Evolutionary conservation across 2,329 filamentous ascomycete genomes (phyloP).

Genomic region (Paramyrothecium roridum): DNA sequence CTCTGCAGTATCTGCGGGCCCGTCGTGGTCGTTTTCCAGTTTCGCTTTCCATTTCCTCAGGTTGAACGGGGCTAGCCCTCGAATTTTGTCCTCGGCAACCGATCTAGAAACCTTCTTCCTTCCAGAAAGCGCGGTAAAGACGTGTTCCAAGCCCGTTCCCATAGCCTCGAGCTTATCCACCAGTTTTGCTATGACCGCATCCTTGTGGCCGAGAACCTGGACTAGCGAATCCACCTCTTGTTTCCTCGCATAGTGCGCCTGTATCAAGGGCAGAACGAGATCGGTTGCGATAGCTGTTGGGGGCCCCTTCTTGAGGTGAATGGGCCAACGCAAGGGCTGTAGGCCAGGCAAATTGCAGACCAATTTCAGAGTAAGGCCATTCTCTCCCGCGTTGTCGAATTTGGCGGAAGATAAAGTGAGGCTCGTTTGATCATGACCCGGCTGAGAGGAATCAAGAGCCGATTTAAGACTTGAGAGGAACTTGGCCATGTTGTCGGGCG

Average conservation of each 20-base stretch:
- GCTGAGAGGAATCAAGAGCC: slow-evolving; percentile 45
- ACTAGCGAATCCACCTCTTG: slow-evolving; percentile 41
- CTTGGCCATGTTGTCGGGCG: slow-evolving; percentile 62
- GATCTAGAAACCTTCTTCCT: slow-evolving; percentile 43
- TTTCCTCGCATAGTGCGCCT: slow-evolving; percentile 37
- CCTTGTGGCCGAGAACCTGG: slow-evolving; percentile 44
- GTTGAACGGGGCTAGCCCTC: slow-evolving; percentile 48
- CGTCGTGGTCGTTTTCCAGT: slow-evolving; percentile 16
- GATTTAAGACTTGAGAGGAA: slow-evolving; percentile 62
- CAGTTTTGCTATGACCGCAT: slow-evolving; percentile 46
- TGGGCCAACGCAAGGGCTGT: slow-evolving; percentile 61
- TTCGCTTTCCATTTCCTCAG: slow-evolving; percentile 33
- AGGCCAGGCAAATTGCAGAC: slow-evolving; percentile 64
- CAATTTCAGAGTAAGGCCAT: slow-evolving; percentile 49
- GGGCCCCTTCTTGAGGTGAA: slow-evolving; percentile 49
- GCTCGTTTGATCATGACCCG: slow-evolving; percentile 39
- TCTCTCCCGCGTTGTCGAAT: slow-evolving; percentile 32
- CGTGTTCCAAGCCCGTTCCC: slow-evolving; percentile 48
- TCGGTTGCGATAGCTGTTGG: slow-evolving; percentile 40
- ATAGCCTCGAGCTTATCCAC: slow-evolving; percentile 52
- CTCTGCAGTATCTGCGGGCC: slow-evolving; percentile 25
- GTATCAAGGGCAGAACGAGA: slow-evolving; percentile 50
- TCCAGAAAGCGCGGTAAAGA: slow-evolving; percentile 48
- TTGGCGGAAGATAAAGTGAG: slow-evolving; percentile 37
- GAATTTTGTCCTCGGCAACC: slow-evolving; percentile 44